Base-by-base conservation (phyloP, 305 asterid species). In the Lippia alba region DNA sequence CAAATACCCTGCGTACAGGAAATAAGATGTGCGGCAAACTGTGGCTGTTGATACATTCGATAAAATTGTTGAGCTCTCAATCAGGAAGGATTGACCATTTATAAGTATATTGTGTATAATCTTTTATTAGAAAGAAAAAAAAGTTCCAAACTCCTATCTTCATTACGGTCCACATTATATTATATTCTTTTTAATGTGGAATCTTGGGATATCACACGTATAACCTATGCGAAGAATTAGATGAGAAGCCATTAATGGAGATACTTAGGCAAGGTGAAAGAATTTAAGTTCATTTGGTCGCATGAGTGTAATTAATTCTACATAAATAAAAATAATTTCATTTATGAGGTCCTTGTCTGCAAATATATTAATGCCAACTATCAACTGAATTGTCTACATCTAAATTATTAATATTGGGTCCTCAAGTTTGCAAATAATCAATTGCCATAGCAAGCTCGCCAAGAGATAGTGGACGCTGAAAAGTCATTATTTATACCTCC, bases 301-400 rank as follows among this genome's bases (percentile, higher is more conserved):
- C 59, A 66, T 66, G 62, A 66, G 10, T 24, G 64, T 71, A 24
- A 24, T 24, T 24, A 66, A 70, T 39, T 65, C 55, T 6, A 44
- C 44, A 53, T 8, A 14, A 4, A 36, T 1, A 49, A 30, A 4
- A 51, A 48, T 44, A 10, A 30, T 67, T 19, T 69, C 67, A 59
- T 32, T 69, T 45, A 46, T 56, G 30, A 48, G 39, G 10, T 1
- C 49, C 74, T 69, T 69, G 58, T 15, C 11, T 57, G 74, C 57
- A 70, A 61, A 66, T 4, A 8, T 36, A 36, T 36, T 36, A 36
- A 17, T 57, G 80, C 56, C 74, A 70, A 66, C 33, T 16, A 58
- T 71, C 76, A 19, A 77, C 62, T 66, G 67, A 66, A 73, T 71
- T 74, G 80, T 73, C 85, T 54, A 66, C 24, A 45, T 67, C 66